phyloP scores from a whole-genome alignment of 192 early-diverging fungal species.

The Pecoramyces ruminantium region DNA sequence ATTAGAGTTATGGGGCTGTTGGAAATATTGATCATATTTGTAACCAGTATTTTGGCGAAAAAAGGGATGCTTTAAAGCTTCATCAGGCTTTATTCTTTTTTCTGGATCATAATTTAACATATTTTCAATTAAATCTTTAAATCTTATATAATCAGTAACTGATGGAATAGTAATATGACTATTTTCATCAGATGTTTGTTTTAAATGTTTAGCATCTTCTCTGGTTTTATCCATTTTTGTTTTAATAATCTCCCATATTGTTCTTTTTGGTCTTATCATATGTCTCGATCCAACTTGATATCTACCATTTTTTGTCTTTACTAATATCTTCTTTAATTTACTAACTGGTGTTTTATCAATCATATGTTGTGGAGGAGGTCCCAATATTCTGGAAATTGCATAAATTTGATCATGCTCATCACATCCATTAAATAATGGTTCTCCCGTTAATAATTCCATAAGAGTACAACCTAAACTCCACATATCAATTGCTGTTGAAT shows the following conservation, averaged over 20 bases:
- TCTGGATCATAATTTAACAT: background rate
- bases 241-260: background rate
- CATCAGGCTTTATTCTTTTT: background rate
- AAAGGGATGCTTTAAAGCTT: background rate
- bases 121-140: background rate
- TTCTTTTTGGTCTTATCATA: background rate
- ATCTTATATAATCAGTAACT: background rate
- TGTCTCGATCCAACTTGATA: background rate
- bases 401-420: slow-evolving; percentile 19
- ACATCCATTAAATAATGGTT: slow-evolving; percentile 22
- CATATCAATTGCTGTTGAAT: slow-evolving; percentile 23
- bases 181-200: background rate
- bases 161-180: background rate
- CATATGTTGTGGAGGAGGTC: background rate
- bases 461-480: slow-evolving; percentile 25
- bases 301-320: background rate
- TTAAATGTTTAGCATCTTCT: background rate
- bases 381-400: slow-evolving; percentile 9
- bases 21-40: background rate
- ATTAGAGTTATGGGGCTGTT: background rate
- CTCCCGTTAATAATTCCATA: slow-evolving; percentile 15
- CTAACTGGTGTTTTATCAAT: background rate
- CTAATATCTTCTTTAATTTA: background rate
- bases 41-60: background rate
- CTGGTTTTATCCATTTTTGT: background rate